Evolutionary conservation across 129 eudicot species (phyloP).

Genomic region (Artemisia tridentata): DNA sequence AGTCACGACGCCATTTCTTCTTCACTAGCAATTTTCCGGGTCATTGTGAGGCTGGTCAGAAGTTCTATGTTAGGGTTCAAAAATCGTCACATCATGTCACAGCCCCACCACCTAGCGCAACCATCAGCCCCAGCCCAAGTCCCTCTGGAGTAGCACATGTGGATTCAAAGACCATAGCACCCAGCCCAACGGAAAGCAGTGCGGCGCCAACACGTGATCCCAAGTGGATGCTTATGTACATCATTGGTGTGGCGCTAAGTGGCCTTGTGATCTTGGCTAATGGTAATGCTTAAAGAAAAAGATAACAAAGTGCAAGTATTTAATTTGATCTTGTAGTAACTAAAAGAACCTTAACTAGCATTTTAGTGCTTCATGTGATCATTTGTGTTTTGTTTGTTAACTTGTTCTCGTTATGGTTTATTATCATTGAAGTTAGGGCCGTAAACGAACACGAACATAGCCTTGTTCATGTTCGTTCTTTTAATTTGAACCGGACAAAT

Average conservation of each 20-base stretch:
- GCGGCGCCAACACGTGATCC: conserved; percentile 6
- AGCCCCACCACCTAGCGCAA: not conserved
- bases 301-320: too few species aligned
- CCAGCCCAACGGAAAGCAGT: conserved; percentile 28
- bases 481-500: too few species aligned
- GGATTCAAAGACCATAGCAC: conserved; percentile 1
- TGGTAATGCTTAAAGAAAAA: conserved; percentile 19
- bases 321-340: not conserved
- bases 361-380: not conserved
- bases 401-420: not conserved
- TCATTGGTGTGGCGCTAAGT: conserved; percentile 16
- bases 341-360: not conserved
- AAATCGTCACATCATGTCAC: not conserved
- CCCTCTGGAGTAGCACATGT: not conserved
- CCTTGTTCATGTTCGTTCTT: too few species aligned
- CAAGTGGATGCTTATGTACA: conserved; percentile 26
- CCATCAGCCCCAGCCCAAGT: too few species aligned
- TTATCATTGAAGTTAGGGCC: not conserved
- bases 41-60: conserved; percentile 61
- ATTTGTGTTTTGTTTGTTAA: not conserved
- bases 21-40: conserved; percentile 53
- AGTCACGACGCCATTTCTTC: conserved; percentile 47
- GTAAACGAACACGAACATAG: too few species aligned
- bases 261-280: conserved; percentile 19
- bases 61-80: conserved; percentile 45